Evolutionary conservation across 352 stramenopile species (phyloP).

Genomic region (Phytophthora macrochlamydospora): DNA sequence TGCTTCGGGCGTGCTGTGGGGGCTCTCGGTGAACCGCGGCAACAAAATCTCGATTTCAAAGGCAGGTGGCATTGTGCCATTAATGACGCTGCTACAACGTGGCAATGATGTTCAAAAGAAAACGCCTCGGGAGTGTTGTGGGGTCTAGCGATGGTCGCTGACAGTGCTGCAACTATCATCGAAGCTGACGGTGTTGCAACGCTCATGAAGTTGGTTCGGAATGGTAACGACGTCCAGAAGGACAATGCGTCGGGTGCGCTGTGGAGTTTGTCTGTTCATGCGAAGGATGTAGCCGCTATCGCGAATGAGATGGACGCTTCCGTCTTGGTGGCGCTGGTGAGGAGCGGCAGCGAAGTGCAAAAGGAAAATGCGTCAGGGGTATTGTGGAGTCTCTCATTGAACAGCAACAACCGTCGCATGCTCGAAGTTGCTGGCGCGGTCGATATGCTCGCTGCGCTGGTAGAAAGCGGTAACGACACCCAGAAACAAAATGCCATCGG

Average conservation of each 20-base stretch:
- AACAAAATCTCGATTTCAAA: slow-evolving; percentile 4
- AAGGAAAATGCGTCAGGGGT: slow-evolving; percentile 21
- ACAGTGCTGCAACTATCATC: slow-evolving; percentile 1
- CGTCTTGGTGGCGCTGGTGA: slow-evolving; percentile 12
- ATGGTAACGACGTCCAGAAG: slow-evolving; percentile 4
- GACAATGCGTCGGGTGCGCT: slow-evolving; percentile 9
- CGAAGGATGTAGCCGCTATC: slow-evolving; percentile 8
- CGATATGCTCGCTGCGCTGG: slow-evolving; percentile 5
- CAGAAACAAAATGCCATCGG: slow-evolving; percentile 1
- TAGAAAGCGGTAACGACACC: background rate
- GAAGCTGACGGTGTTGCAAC: slow-evolving; percentile 4
- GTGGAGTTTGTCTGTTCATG: slow-evolving; percentile 12
- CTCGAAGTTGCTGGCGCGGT: slow-evolving; percentile 8
- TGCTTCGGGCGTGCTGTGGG: slow-evolving; percentile 14
- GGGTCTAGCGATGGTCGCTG: slow-evolving; percentile 12
- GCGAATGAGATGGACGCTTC: slow-evolving; percentile 1
- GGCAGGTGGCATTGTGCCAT: slow-evolving; percentile 6
- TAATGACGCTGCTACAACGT: slow-evolving; percentile 10
- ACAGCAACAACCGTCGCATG: slow-evolving; percentile 1
- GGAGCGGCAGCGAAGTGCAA: slow-evolving; percentile 5
- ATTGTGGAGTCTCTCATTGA: slow-evolving; percentile 15
- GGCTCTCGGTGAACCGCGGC: slow-evolving; percentile 4
- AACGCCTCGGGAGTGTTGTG: slow-evolving; percentile 8
- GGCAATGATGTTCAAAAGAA: slow-evolving; percentile 10
- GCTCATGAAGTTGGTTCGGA: slow-evolving; percentile 14